Conservation (phyloP, 768 basidiomycete genomes). For the Suillus lakei region DNA sequence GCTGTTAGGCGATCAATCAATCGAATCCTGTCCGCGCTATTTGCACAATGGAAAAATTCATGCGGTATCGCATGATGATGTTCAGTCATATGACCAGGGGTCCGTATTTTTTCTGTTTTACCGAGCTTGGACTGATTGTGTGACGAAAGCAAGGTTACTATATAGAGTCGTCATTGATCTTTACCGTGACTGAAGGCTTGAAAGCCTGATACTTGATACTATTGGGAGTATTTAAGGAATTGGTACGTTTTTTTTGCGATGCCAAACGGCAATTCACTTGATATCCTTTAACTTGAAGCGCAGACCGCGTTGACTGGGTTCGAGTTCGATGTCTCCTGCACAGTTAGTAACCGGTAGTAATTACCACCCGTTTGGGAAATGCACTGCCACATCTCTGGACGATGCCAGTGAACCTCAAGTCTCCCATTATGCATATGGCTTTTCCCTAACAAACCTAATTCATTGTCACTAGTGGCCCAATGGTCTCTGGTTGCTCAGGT, state of each 20-base stretch:
- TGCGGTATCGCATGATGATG: neutral
- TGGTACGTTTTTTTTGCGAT: neutral
- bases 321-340: neutral
- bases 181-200: too few species aligned
- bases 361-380: neutral
- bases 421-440: neutral
- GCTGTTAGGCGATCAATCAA: neutral
- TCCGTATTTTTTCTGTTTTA: neutral
- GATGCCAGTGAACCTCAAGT: neutral
- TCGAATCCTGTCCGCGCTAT: neutral
- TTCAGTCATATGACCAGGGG: neutral
- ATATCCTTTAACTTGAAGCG: neutral
- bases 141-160: neutral
- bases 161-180: neutral
- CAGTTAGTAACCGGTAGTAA: too few species aligned
- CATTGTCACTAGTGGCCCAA: neutral
- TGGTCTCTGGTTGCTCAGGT: neutral
- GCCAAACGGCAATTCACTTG: neutral
- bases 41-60: neutral
- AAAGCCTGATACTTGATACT: neutral
- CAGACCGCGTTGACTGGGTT: neutral
- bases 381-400: neutral
- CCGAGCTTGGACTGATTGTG: neutral
- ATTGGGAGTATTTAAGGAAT: neutral
- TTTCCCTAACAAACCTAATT: neutral